Evolutionary conservation across 106 monocot genomes (phyloP), one percentile per base, ranked within the genome.

Genomic region (Agapanthus africanus): DNA sequence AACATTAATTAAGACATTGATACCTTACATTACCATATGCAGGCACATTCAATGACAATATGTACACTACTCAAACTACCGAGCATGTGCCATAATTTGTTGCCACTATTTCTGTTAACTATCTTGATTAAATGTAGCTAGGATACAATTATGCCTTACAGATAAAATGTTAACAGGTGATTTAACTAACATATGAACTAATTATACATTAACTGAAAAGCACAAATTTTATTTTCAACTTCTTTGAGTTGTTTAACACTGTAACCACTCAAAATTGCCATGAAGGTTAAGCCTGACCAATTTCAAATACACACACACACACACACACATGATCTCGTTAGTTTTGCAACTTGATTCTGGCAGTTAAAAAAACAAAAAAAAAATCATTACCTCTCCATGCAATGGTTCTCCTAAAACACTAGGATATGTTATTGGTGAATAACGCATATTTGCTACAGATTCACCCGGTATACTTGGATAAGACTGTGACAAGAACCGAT

Each of bases 391-490:
- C 93, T 99, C 99, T 71, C 99, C 99, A 72, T 90, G 90, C 68
- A 99, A 78, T 34, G 99, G 92, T 73, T 99, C 93, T 66, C 99
- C 99, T 37, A 99, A 78, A 34, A 90, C 93, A 83, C 93, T 99
- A 11, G 93, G 99, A 83, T 93, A 99, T 28, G 93, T 93, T 74
- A 99, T 93, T 32, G 99, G 90, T 23, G 90, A 90, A 73, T 99
- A 82, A n/a, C 93, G 92, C 70, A 87, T 62, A 73, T 85, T 92
- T 59, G 82, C 70, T 39, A 78, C 73, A 49, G 86, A 66, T 72
- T 99, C 99, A 28, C 84, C 88, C 2, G 84, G 60, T 72, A 84
- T 79, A 76, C 67, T 90, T 63, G 89, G 84, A 70, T 90, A 84
- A 10, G 83, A 66, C 75, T 93, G 93, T 44, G 84, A 83, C 59